Base-by-base conservation (phyloP, 495 filamentous ascomycete species). In the Podospora pseudoanserina region DNA sequence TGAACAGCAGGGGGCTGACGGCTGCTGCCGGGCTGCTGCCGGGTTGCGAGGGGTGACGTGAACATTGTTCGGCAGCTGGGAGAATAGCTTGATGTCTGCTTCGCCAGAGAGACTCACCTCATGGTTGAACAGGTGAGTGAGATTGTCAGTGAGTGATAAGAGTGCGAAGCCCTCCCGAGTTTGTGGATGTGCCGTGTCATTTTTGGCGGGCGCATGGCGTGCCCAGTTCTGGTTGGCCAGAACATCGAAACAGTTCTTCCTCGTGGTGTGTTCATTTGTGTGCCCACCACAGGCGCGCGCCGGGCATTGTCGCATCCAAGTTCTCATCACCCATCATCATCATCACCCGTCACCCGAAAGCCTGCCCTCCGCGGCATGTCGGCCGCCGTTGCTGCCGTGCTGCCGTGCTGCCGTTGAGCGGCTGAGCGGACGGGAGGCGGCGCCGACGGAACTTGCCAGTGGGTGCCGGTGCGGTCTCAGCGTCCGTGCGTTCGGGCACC, bases 1-100 rank as follows among this genome's bases (percentile, higher is more conserved):
- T 49, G 49, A 26, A 63, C 39, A 28, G 58, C 32, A 67, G 67
- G 60, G 68, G 57, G 60, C 23, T 59, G 49, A 60, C 7, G 26
- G 27, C 19, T 61, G 16, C 61, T 49, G 61, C 7, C 61, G 61
- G 20, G 20, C 20, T 23, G 20, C 20, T 63, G 61, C 16, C 61
- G 19, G 60, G 7, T 0, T 15, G 60, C 30, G 4, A 32, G 15
- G 9, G 39, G 7, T 6, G 32, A n/a, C 28, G 30, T 19, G 39
- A 32, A 32, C 32, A 39, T 18, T 23, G 30, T 19, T 39, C 2
- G 19, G 16, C 61, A 39, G 27, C 59, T 61, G 59, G 23, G 23
- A 32, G 16, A 49, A 49, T 11, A 11, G 39, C 39, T 16, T 49
- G 39, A 13, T 32, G 30, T 7, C 23, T 23, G 23, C 23, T 23